A percentile compares a stretch with the other conserved stretches of the same genome.
Evolutionary conservation across 2,329 filamentous ascomycete genomes (phyloP).

Genomic region (Mycosphaerelloides madeirae): DNA sequence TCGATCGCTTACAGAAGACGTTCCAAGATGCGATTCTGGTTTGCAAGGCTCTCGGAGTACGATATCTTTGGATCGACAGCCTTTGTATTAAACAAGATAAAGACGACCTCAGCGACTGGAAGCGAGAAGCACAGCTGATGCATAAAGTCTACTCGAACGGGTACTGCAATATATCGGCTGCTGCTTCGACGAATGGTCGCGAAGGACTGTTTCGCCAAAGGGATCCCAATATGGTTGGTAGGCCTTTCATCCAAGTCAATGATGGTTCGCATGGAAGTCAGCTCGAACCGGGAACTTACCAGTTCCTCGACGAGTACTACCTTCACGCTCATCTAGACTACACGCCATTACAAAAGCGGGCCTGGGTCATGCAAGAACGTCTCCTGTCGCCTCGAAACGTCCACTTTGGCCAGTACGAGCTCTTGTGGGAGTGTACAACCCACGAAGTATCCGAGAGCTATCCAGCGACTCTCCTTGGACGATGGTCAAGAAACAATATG

Average conservation of each 20-base stretch:
- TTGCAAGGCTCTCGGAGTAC: not conserved
- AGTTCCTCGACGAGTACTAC: not conserved
- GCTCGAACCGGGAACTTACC: not conserved
- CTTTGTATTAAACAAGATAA: not conserved
- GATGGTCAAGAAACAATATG: no score
- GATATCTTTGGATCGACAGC: not conserved
- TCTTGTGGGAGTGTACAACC: slow-evolving; percentile 3
- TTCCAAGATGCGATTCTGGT: not conserved
- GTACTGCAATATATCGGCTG: not conserved
- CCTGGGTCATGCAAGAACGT: slow-evolving; percentile 2
- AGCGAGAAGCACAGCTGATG: not conserved
- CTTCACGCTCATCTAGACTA: not conserved
- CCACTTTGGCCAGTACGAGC: not conserved
- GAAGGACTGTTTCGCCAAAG: not conserved
- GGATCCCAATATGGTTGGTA: not conserved
- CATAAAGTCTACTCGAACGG: not conserved
- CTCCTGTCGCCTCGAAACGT: not conserved
- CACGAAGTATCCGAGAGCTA: not conserved
- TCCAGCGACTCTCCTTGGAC: not conserved
- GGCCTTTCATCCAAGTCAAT: not conserved
- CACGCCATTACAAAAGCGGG: not conserved
- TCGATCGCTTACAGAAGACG: not conserved
- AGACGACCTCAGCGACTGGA: not conserved
- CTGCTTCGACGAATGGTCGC: not conserved
- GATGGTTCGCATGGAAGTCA: not conserved